These are phyloP conservation scores for Ophiostoma populinum DNA, from an alignment of 2,329 filamentous ascomycete species.

Conservation along the genomic window DNA sequence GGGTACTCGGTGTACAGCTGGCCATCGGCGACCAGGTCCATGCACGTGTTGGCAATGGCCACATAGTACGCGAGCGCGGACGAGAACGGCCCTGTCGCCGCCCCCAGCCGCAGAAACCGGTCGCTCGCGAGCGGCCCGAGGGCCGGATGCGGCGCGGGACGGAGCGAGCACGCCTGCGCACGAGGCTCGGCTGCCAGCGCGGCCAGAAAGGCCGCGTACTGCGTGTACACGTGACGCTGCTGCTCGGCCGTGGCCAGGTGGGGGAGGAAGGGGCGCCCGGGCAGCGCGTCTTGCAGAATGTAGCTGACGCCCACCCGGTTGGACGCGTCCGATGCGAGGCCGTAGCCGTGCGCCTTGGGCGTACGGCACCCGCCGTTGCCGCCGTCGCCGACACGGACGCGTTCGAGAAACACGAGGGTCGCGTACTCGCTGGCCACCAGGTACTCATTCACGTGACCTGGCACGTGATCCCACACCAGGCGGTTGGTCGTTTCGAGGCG, in stretches of 20 bases:
- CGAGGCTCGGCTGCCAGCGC: background rate
- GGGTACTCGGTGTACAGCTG: background rate
- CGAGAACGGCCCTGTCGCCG: background rate
- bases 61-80: background rate
- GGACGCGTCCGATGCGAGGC: background rate
- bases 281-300: slow-evolving; percentile 5
- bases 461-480: too few species aligned
- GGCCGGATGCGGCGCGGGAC: too few species aligned
- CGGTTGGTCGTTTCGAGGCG: too few species aligned
- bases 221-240: slow-evolving; percentile 1
- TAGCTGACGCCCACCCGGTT: slow-evolving; percentile 4
- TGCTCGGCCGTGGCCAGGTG: slow-evolving; percentile 1
- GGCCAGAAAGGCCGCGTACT: slow-evolving; percentile 4
- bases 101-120: background rate
- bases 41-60: too few species aligned
- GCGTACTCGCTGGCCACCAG: slow-evolving; percentile 5
- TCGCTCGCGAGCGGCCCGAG: background rate
- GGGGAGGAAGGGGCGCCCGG: slow-evolving; percentile 1
- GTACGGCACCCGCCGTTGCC: background rate
- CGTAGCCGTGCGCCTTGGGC: slow-evolving; percentile 1
- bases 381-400: too few species aligned
- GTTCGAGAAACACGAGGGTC: slow-evolving; percentile 5
- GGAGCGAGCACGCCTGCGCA: too few species aligned
- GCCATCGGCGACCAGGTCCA: too few species aligned
- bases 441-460: background rate